Evolutionary conservation across 2,329 filamentous ascomycete genomes (phyloP).

Genomic region (Beauveria varroae): DNA sequence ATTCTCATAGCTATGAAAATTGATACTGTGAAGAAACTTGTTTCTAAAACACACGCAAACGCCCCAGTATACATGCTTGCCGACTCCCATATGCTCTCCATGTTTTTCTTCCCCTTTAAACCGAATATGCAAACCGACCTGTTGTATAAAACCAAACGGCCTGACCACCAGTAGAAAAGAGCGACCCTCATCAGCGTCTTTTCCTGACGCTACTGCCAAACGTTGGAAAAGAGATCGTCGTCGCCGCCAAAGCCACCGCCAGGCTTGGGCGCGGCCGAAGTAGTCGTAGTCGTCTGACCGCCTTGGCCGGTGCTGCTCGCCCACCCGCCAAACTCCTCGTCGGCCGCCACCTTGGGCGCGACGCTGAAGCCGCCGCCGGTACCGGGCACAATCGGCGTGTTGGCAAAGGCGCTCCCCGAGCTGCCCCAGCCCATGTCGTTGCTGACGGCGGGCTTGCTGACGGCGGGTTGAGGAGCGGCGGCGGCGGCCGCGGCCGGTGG

Average conservation of each 20-base stretch:
- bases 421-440: slow-evolving; percentile 57
- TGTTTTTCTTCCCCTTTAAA: background rate
- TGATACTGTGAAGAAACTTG: background rate
- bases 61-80: slow-evolving; percentile 11
- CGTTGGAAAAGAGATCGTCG: slow-evolving; percentile 92
- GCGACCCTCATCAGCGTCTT: background rate
- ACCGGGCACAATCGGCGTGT: slow-evolving; percentile 53
- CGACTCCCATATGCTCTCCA: background rate
- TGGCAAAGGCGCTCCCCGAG: slow-evolving; percentile 41
- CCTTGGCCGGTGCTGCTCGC: slow-evolving; percentile 57
- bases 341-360: slow-evolving; percentile 66
- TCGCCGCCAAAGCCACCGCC: slow-evolving; percentile 56
- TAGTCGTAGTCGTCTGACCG: slow-evolving; percentile 20
- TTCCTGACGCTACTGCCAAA: slow-evolving; percentile 64
- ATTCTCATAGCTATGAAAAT: slow-evolving; percentile 1
- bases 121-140: background rate
- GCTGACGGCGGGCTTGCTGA: slow-evolving; percentile 31
- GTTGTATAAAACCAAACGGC: background rate
- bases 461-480: background rate
- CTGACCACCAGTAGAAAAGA: background rate
- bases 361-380: slow-evolving; percentile 57
- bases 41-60: background rate
- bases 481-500: slow-evolving; percentile 39
- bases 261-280: slow-evolving; percentile 42
- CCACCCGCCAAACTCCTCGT: slow-evolving; percentile 97